phyloP scores from a whole-genome alignment of 2,329 filamentous ascomycete genomes.

The Sarocladium oryzae region DNA sequence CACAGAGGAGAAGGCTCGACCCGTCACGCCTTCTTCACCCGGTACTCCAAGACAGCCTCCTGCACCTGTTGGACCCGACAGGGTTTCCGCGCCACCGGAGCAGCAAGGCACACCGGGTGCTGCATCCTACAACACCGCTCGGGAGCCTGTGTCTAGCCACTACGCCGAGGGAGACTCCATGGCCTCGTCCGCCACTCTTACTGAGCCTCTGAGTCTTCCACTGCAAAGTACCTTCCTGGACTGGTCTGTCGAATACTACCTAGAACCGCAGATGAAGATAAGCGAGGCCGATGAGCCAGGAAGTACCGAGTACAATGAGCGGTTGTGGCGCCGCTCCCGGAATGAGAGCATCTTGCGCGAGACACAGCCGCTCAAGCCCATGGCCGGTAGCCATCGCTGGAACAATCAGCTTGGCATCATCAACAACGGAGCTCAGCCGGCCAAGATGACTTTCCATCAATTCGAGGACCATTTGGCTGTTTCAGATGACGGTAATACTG shows the following conservation, averaged over 20 bases:
- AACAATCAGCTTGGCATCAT: conserved; percentile 76
- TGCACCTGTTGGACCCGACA: conserved; percentile 31
- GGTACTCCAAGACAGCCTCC: conserved; percentile 23
- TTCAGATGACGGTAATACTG: conserved; percentile 84
- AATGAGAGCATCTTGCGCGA: conserved; percentile 90
- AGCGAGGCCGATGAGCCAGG: conserved; percentile 94
- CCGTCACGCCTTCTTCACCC: conserved; percentile 22
- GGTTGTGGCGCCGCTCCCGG: conserved; percentile 83
- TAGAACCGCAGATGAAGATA: conserved; percentile 95
- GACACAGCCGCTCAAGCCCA: conserved; percentile 88
- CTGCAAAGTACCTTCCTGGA: conserved; percentile 80
- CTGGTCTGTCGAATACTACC: conserved; percentile 97
- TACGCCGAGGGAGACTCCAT: conserved; percentile 59
- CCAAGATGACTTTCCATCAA: conserved; percentile 93
- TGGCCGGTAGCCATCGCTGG: conserved; percentile 81
- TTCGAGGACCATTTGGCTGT: conserved; percentile 95
- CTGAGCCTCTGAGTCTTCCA: conserved; percentile 46
- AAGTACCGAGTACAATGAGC: conserved; percentile 91
- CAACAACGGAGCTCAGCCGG: conserved; percentile 83
- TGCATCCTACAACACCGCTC: conserved; percentile 68
- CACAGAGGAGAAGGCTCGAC: conserved; percentile 36
- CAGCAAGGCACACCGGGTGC: conserved; percentile 63
- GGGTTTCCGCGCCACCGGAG: conserved; percentile 55
- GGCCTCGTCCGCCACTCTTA: conserved; percentile 39
- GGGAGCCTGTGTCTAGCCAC: conserved; percentile 71